Evolutionary conservation across 352 stramenopile genomes (phyloP), one percentile per base, ranked within the genome.

Genomic region (Plasmopara viticola): DNA sequence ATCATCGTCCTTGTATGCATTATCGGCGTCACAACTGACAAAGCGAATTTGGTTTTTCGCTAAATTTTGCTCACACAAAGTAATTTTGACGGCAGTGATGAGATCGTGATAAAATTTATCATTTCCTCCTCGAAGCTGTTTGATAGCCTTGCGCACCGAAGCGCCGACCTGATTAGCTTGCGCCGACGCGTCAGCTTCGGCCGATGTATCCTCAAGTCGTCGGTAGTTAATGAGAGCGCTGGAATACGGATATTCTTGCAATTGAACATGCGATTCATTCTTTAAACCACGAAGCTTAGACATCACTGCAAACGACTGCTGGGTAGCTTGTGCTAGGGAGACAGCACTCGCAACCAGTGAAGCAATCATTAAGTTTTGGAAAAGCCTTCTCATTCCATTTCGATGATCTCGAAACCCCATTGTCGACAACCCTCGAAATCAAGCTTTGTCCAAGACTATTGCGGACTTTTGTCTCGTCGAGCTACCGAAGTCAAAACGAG

Each of bases 91-190:
- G 0, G 78, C 74, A 0, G 48, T 69, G 62, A 86, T 79, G 35
- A 89, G 47, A 17, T 89, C 64, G 2, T 68, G 43, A 64, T 89
- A 89, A 48, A 85, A 86, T 45, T 80, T 74, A 30, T 70, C 54
- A 2, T 53, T 78, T 44, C 75, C 74, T 43, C 75, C 73, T 20
- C 78, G 78, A 28, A 89, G 51, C 40, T 85, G 65, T 53, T 79
- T 84, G 51, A 89, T 78, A 6, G 64, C 66, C 31, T 83, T 66
- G 51, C 75, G 75, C n/a, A 83, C 70, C 14, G 51, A 69, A 1
- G 58, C 66, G 2, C 75, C 75, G 10, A 87, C 61, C 44, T 74
- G 46, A 14, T 70, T 76, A 2, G 75, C 75, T 51, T 86, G 62
- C 13, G 52, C 44, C 1, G 63, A 60, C 30, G 72, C 72, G 8